Base-by-base conservation (phyloP, 768 basidiomycete genomes). In the Mycena venus region DNA sequence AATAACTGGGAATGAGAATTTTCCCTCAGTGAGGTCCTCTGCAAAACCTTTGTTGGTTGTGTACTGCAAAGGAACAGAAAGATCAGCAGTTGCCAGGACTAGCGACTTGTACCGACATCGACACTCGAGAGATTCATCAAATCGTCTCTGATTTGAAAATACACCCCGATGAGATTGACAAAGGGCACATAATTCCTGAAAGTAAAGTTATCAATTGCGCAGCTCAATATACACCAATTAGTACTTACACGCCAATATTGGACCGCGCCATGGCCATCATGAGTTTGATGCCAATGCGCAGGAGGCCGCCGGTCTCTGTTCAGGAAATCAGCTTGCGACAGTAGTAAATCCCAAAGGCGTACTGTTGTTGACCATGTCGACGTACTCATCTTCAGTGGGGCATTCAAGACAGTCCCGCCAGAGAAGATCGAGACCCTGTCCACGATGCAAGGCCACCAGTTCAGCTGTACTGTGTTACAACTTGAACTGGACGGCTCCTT, bases 321-420 rank as follows among this genome's bases (percentile, higher is more conserved):
- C 1, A n/a, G n/a, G 6, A 11, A 27, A 55, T 25, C 23, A 29
- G 51, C 42, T 53, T 10, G 55, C 27, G 31, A 7, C 8, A 19
- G 17, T 44, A 56, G 51, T 27, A 14, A 59, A 31, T 70, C 19
- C 68, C 42, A 23, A 12, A 4, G 63, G 79, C 83, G 75, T 79
- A 98, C 98, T 99, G 79, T 97, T 95, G 82, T 96, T 96, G 34
- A 99, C 98, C 98, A 99, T 99, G 4, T 88, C 84, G 40, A 99
- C 88, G 78, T 99, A 99, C 78, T 99, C 95, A 71, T 96, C 94
- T 81, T 99, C 98, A 0, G 94, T 95, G 7, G 97, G 98, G 79
- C 97, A 99, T 44, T 88, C 91, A 23, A 99, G 82, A 4, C 92
- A 94, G 78, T 99, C 98, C 60, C 98, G 87, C 97, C 97, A 99